phyloP scores from a whole-genome alignment of 2,329 filamentous ascomycete genomes.

The Ophiostoma pallidulum region DNA sequence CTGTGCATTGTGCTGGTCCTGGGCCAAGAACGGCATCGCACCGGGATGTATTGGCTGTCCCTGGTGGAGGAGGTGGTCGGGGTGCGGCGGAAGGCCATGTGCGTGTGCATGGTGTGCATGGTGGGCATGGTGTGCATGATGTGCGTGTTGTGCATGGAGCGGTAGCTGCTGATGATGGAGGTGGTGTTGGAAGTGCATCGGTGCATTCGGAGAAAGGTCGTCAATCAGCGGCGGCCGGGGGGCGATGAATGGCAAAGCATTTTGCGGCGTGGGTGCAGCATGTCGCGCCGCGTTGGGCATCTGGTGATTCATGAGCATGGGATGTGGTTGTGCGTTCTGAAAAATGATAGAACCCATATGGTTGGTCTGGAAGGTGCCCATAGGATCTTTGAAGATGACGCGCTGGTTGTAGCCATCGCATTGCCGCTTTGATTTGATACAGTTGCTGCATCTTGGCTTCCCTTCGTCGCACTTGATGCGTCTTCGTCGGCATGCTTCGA shows the following conservation, averaged over 20 bases:
- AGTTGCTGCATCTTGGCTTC: conserved; percentile 71
- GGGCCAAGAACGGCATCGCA: not conserved
- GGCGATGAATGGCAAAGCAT: conserved; percentile 37
- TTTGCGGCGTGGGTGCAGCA: conserved; percentile 30
- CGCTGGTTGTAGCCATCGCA: conserved; percentile 80
- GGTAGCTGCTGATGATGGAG: conserved; percentile 2
- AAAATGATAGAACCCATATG: conserved; percentile 36
- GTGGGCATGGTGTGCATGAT: not conserved
- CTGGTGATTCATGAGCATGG: conserved; percentile 34
- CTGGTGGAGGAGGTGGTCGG: not conserved
- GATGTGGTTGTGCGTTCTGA: conserved; percentile 33
- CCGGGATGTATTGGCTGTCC: not conserved
- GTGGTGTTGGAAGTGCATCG: conserved; percentile 1
- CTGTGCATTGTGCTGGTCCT: not conserved
- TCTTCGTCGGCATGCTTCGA: conserved; percentile 74
- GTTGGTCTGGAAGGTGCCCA: conserved; percentile 47
- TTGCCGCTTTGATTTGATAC: conserved; percentile 72
- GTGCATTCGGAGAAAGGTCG: not conserved
- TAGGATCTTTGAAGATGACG: conserved; percentile 68
- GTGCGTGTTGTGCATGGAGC: not conserved
- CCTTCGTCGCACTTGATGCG: conserved; percentile 97
- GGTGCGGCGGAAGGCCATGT: not conserved
- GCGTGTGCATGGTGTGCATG: not conserved
- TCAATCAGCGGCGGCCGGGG: conserved; percentile 36
- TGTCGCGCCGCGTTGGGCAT: conserved; percentile 29